phyloP scores from a whole-genome alignment of 306 rosid species.

The Sphenostylis stenocarpa region DNA sequence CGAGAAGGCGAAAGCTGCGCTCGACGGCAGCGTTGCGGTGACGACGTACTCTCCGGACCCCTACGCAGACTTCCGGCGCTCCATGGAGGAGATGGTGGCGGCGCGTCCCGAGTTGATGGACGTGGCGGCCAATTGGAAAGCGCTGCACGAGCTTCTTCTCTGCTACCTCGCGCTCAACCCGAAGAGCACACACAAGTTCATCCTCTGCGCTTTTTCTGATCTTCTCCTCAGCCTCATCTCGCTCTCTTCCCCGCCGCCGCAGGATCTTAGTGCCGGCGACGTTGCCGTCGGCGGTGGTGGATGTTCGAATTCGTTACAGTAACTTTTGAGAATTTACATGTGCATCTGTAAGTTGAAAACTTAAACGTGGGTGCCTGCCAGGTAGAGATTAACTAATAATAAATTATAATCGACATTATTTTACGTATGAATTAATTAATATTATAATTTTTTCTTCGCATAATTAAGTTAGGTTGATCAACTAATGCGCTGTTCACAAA shows the following conservation, averaged over 20 bases:
- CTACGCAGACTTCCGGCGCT: conserved; percentile 78
- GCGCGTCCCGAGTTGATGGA: conserved; percentile 61
- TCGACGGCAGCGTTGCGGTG: conserved; percentile 63
- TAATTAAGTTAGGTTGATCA: not conserved
- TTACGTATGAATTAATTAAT: not conserved
- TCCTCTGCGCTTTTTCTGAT: conserved; percentile 77
- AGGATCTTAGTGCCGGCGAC: not conserved
- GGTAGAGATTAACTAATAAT: conserved; percentile 4
- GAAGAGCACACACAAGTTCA: conserved; percentile 70
- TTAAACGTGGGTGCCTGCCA: conserved; percentile 37
- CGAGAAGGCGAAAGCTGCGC: conserved; percentile 2
- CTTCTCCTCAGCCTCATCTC: conserved; percentile 56
- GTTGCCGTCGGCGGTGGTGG: not conserved
- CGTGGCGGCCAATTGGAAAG: conserved; percentile 63
- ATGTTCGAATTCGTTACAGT: conserved; percentile 15
- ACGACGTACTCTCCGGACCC: conserved; percentile 83
- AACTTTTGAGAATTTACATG: conserved; percentile 12
- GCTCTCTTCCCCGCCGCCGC: conserved; percentile 18
- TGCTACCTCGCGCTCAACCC: conserved; percentile 89
- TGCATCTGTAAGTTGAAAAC: conserved; percentile 30
- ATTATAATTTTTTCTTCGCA: not conserved
- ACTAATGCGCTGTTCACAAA: not conserved
- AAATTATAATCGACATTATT: not conserved
- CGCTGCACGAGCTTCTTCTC: conserved; percentile 75
- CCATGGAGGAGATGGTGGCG: conserved; percentile 99